Base-by-base conservation (phyloP, 345 rosid species). In the Gossypium turneri region DNA sequence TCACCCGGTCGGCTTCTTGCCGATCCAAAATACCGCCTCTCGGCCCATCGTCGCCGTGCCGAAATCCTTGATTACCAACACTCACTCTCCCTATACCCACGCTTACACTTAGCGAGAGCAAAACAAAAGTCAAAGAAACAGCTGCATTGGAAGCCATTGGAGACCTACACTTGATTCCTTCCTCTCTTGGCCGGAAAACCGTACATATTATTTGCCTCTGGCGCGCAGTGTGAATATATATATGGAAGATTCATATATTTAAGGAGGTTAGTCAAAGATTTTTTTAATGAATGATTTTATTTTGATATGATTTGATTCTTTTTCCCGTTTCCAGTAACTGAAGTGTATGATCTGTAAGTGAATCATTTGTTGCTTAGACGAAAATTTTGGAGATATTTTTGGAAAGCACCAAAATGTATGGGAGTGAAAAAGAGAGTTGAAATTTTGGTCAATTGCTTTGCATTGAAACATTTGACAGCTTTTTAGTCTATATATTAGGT, bases 1-100 rank as follows among this genome's bases (percentile, higher is more conserved):
- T 58, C 24, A 92, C 94, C 11, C 75, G 24, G 79, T 90, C 97
- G 2, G 86, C 89, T 69, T 86, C 84, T 73, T 90, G 97, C 17
- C 71, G 72, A 0, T 79, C 83, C 75, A 77, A 63, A 38, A 82
- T 72, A 17, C 75, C 81, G 2, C 7, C 55, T 20, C 53, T 47
- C 24, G 51, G 22, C 69, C 11, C 24, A 53, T 34, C 16, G 9
- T 20, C 51, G 6, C 48, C 74, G 13, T 71, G 9, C n/a, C 13
- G 4, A 55, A 52, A 52, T n/a, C 61, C 44, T 48, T 51, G 44
- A 50, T n/a, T 9, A 9, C 19, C 9, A 4, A 56, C 44, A 16
- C 57, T 59, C 12, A 48, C 56, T 61, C 76, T 50, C n/a, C 57
- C 68, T 12, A 73, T 15, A 47, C n/a, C 59, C 7, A 27, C 2